A percentile compares a stretch with the other conserved stretches of the same genome.
These are phyloP conservation scores for Phytophthora kernoviae DNA, from an alignment of 352 stramenopile species.

Conservation along the genomic window DNA sequence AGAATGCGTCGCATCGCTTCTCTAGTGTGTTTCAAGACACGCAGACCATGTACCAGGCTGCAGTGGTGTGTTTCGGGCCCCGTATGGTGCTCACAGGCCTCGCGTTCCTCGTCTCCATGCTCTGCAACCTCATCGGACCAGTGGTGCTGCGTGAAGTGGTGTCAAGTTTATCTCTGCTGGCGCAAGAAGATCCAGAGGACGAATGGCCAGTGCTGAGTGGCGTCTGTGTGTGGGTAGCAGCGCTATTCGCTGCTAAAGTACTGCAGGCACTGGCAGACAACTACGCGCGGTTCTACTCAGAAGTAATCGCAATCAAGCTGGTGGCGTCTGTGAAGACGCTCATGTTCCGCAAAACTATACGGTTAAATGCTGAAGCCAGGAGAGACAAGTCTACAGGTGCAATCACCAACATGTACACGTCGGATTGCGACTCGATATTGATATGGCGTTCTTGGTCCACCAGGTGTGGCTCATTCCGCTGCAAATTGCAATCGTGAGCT, in stretches of 20 bases:
- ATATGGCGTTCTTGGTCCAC: constrained; percentile 53
- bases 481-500: constrained; percentile 48
- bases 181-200: constrained; percentile 16
- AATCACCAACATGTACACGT: constrained; percentile 71
- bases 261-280: constrained; percentile 63
- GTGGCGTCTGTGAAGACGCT: constrained; percentile 52
- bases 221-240: constrained; percentile 37
- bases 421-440: constrained; percentile 55
- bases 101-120: constrained; percentile 51
- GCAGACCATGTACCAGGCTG: constrained; percentile 39
- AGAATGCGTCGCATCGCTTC: constrained; percentile 29
- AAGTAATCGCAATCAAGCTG: constrained; percentile 64
- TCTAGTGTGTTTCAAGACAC: constrained; percentile 27
- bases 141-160: constrained; percentile 52
- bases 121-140: constrained; percentile 56
- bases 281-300: constrained; percentile 50
- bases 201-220: constrained; percentile 24
- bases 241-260: constrained; percentile 54
- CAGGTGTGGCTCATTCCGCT: constrained; percentile 66
- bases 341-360: constrained; percentile 60
- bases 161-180: constrained; percentile 30
- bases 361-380: constrained; percentile 45
- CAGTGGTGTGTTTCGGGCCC: constrained; percentile 37
- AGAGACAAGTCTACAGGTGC: constrained; percentile 52
- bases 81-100: constrained; percentile 46